phyloP scores from a whole-genome alignment of 139 green algal genomes.

The Edaphochlamys debaryana region DNA sequence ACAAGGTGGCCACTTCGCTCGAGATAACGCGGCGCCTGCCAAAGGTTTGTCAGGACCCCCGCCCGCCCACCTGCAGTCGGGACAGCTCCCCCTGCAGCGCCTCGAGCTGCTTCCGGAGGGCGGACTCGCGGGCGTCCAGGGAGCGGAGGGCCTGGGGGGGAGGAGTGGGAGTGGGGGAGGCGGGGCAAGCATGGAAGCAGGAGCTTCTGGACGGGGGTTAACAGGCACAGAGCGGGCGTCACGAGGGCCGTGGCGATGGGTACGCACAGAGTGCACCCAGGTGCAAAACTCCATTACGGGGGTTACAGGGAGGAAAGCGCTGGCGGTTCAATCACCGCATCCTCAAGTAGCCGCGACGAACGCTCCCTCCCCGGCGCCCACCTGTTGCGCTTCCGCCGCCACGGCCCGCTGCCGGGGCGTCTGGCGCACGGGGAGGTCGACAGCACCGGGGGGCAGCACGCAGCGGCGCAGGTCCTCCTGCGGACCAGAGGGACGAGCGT shows the following conservation, averaged over 20 bases:
- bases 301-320: not conserved
- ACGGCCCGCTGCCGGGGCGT: not conserved
- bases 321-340: too few species aligned
- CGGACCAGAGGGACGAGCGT: not conserved
- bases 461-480: constrained; percentile 16
- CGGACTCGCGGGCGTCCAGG: constrained; percentile 7
- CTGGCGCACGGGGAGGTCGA: too few species aligned
- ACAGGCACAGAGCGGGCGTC: not conserved
- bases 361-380: too few species aligned
- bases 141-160: constrained; percentile 4
- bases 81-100: constrained; percentile 6
- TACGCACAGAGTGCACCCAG: too few species aligned
- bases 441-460: not conserved
- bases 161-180: not conserved
- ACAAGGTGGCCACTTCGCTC: too few species aligned
- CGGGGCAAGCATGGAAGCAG: not conserved
- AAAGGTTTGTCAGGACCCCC: too few species aligned
- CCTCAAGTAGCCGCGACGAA: too few species aligned
- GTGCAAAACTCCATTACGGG: too few species aligned
- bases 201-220: not conserved
- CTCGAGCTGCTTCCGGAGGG: constrained; percentile 18
- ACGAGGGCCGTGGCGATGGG: too few species aligned
- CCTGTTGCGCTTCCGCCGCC: not conserved
- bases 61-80: constrained; percentile 18
- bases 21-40: too few species aligned